These are phyloP conservation scores for Hypsizygus marmoreus DNA, from an alignment of 768 basidiomycete species.

Conservation along the genomic window DNA sequence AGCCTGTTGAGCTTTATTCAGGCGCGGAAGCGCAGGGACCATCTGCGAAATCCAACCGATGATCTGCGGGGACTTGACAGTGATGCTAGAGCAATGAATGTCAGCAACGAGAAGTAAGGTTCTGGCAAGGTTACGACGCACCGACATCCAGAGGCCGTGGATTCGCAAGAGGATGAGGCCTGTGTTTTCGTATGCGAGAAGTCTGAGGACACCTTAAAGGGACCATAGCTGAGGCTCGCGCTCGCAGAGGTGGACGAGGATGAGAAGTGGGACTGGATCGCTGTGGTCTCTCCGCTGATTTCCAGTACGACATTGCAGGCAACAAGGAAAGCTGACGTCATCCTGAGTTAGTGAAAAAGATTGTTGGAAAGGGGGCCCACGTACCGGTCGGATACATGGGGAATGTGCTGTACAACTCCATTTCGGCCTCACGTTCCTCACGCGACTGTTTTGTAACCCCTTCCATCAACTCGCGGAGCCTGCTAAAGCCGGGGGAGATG, in stretches of 20 bases:
- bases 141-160: constrained; percentile 9
- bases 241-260: background rate
- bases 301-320: constrained; percentile 7
- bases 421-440: constrained; percentile 1
- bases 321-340: constrained; percentile 2
- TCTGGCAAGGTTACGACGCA: background rate
- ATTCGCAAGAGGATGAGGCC: background rate
- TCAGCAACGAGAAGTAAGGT: background rate
- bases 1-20: too few species aligned
- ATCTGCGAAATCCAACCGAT: constrained; percentile 13
- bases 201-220: constrained; percentile 1
- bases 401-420: constrained; percentile 10
- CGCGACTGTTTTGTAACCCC: background rate
- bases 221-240: constrained; percentile 1
- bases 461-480: constrained; percentile 6
- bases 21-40: constrained; percentile 11
- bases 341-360: background rate
- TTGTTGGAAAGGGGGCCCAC: background rate
- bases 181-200: background rate
- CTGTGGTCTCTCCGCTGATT: constrained; percentile 8
- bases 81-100: constrained; percentile 1
- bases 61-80: constrained; percentile 10
- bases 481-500: constrained; percentile 7
- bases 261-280: constrained; percentile 4
- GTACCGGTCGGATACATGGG: constrained; percentile 9